Evolutionary conservation across 306 rosid genomes (phyloP).

Genomic region (Biancaea sappan): DNA sequence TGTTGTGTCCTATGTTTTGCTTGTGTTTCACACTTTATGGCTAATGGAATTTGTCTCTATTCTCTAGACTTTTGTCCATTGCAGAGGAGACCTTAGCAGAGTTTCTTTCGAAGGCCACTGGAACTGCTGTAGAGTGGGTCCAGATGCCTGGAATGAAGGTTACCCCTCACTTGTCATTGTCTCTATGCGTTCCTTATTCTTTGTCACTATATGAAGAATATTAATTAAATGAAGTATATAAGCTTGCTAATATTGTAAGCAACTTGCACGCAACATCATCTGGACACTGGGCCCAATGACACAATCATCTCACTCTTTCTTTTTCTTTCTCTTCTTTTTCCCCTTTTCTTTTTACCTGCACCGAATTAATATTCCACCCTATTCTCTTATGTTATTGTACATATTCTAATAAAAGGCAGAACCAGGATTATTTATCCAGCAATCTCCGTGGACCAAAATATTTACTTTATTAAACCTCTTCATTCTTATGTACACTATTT

Average conservation of each 20-base stretch:
- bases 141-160: conserved; percentile 99
- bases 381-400: neutral
- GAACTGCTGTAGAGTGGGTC: conserved; percentile 99
- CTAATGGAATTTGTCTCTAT: conserved; percentile 41
- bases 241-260: conserved; percentile 45
- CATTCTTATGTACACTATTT: neutral
- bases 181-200: conserved; percentile 13
- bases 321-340: neutral
- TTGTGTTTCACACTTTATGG: conserved; percentile 1
- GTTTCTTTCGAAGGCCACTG: conserved; percentile 99
- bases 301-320: neutral
- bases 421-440: no score
- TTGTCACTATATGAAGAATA: conserved; percentile 28
- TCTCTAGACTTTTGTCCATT: conserved; percentile 92
- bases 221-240: conserved; percentile 4
- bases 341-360: no score
- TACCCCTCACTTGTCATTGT: conserved; percentile 20
- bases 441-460: no score
- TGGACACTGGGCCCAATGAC: neutral
- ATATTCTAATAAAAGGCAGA: no score
- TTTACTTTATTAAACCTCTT: neutral
- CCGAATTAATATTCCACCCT: neutral
- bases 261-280: conserved; percentile 27
- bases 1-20: conserved; percentile 24
- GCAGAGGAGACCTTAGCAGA: conserved; percentile 99